Evolutionary conservation across 2,329 filamentous ascomycete genomes (phyloP), one percentile per base, ranked within the genome.

Genomic region (Ophiostoma australiae): DNA sequence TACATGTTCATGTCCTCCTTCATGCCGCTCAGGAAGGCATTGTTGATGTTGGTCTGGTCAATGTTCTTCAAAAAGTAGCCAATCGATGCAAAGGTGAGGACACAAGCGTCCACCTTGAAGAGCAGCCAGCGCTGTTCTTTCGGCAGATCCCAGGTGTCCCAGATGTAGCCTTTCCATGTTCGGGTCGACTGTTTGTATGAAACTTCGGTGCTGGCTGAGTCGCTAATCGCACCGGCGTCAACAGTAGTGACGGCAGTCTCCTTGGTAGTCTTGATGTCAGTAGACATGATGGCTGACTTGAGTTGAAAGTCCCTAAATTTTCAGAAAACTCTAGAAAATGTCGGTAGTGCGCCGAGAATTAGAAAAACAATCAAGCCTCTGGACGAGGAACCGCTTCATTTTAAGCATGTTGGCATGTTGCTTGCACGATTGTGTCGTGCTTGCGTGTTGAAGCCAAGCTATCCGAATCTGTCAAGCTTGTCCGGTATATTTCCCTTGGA

Each of bases 1-100:
- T 75, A 75, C 74, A 85, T 79, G 41, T 78, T 73, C 3, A 86
- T 79, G 65, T 85, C 80, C 71, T 84, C 79, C 68, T 78, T 73
- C 83, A 84, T 83, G 73, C 84, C 80, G 35, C 81, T 80, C 31
- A 83, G 78, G 70, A 84, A 85, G 3, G 84, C 84, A 74, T 85
- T 84, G 72, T 79, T 80, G 67, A 82, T 74, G 65, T 82, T 82
- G 6, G 77, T 77, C 41, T 80, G 79, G 65, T 82, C 81, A 1
- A 83, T 75, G 4, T 78, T 77, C 67, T 78, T 79, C 31, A 78
- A 73, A n/a, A 79, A 78, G 63, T 78, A 79, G 0, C 78, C 77
- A 7, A 79, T 73, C 2, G 77, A 79, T 1, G 77, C 77, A 73
- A 80, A 78, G 0, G 78, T 80, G 44, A 80, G 73, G 10, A 80